These are phyloP conservation scores for Berkeleyomyces rouxiae DNA, from an alignment of 2,329 filamentous ascomycete genomes.

Conservation along the genomic window DNA sequence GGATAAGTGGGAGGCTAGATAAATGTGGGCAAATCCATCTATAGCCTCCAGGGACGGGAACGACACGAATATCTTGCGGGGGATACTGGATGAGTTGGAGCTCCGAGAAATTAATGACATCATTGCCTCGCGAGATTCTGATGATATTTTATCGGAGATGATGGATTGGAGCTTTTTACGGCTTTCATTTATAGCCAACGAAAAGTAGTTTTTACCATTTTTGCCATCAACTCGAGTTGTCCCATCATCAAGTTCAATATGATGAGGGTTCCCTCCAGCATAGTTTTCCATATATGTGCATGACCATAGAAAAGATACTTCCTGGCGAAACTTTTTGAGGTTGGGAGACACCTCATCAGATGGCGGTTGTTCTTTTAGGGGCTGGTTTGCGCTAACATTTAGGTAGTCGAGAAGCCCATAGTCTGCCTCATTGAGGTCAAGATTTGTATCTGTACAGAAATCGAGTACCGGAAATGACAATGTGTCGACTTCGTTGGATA, in stretches of 20 bases:
- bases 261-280: constrained; percentile 22
- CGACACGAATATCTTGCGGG: constrained; percentile 37
- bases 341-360: constrained; percentile 28
- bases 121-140: constrained; percentile 40
- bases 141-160: constrained; percentile 28
- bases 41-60: constrained; percentile 45
- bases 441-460: constrained; percentile 32
- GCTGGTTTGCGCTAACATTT: constrained; percentile 5
- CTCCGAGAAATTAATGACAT: constrained; percentile 46
- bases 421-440: constrained; percentile 36
- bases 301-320: constrained; percentile 9
- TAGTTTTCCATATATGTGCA: constrained; percentile 1
- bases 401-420: constrained; percentile 30
- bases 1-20: constrained; percentile 37
- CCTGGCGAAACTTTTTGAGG: constrained; percentile 8
- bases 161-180: constrained; percentile 25
- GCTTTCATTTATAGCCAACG: constrained; percentile 24
- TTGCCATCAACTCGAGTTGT: constrained; percentile 13
- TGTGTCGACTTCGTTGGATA: constrained; percentile 21
- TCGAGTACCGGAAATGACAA: constrained; percentile 31
- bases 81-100: constrained; percentile 33
- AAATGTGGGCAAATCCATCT: constrained; percentile 45
- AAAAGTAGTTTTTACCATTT: neutral
- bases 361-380: constrained; percentile 16
- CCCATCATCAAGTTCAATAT: constrained; percentile 18